Evolutionary conservation across 2,329 filamentous ascomycete genomes (phyloP).

Genomic region (Ascochyta lentis): DNA sequence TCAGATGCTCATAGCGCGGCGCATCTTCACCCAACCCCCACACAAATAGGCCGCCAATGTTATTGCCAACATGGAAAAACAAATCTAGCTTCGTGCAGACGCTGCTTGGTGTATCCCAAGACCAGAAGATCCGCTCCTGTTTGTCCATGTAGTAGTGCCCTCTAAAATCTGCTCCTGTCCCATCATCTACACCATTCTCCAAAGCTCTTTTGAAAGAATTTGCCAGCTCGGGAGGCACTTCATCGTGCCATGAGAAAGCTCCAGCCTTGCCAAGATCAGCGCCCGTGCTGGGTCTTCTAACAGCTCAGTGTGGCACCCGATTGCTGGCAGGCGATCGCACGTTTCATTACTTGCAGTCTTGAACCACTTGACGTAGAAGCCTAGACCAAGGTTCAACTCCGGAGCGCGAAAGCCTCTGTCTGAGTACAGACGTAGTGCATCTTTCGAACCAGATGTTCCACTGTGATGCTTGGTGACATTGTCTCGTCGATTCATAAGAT

Average conservation of each 20-base stretch:
- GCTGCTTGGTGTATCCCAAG: slow-evolving; percentile 69
- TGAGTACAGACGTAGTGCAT: slow-evolving; percentile 65
- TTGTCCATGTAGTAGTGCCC: slow-evolving; percentile 70
- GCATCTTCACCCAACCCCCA: slow-evolving; percentile 76
- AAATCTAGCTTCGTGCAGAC: slow-evolving; percentile 67
- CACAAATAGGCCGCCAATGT: slow-evolving; percentile 74
- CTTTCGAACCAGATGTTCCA: slow-evolving; percentile 62
- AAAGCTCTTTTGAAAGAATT: slow-evolving; percentile 66
- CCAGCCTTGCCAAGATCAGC: slow-evolving; percentile 65
- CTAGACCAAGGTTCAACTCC: slow-evolving; percentile 70
- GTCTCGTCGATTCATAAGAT: slow-evolving; percentile 74
- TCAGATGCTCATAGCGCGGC: slow-evolving; percentile 45
- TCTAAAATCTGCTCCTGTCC: slow-evolving; percentile 58
- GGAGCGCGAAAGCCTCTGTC: slow-evolving; percentile 59
- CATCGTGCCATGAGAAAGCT: slow-evolving; percentile 41
- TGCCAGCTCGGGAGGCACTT: slow-evolving; percentile 57
- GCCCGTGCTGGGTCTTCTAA: slow-evolving; percentile 67
- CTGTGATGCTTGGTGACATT: slow-evolving; percentile 69
- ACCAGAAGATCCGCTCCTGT: slow-evolving; percentile 70
- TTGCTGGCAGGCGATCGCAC: background rate
- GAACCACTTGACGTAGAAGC: slow-evolving; percentile 75
- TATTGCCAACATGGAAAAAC: slow-evolving; percentile 61
- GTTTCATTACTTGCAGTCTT: slow-evolving; percentile 47
- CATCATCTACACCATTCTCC: slow-evolving; percentile 62
- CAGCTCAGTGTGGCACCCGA: slow-evolving; percentile 60